These are phyloP conservation scores for Pleurotus giganteus DNA, from an alignment of 768 basidiomycete species.

Conservation along the genomic window DNA sequence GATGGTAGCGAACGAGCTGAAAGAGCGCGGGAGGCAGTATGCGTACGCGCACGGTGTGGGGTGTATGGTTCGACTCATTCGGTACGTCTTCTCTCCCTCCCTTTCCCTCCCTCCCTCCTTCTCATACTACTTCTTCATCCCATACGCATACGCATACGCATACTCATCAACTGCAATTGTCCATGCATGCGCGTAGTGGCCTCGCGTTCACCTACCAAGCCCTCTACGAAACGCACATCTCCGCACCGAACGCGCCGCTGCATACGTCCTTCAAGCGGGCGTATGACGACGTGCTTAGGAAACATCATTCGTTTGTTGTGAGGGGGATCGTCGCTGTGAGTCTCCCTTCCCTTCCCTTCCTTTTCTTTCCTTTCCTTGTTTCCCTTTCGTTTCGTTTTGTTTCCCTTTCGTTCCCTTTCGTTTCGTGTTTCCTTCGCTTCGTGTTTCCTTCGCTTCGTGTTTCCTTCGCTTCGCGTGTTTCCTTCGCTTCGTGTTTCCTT, in stretches of 20 bases:
- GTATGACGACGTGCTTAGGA: slow-evolving; percentile 65
- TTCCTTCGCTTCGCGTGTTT: too few species aligned
- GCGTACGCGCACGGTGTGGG: slow-evolving; percentile 41
- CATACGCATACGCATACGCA: too few species aligned
- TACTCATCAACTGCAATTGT: too few species aligned
- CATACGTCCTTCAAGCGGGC: slow-evolving; percentile 69
- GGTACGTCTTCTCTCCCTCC: slow-evolving; percentile 38
- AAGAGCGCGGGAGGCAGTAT: slow-evolving; percentile 31
- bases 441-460: too few species aligned
- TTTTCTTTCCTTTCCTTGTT: not conserved
- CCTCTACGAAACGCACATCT: slow-evolving; percentile 60
- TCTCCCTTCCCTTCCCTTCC: slow-evolving; percentile 9
- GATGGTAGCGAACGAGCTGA: slow-evolving; percentile 52
- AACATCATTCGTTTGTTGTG: slow-evolving; percentile 67
- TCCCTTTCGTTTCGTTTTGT: not conserved
- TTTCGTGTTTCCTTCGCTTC: not conserved
- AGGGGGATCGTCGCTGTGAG: slow-evolving; percentile 63
- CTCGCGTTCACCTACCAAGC: slow-evolving; percentile 67
- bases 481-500: too few species aligned
- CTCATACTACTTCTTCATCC: slow-evolving; percentile 1
- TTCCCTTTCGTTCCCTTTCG: not conserved
- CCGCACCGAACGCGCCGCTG: slow-evolving; percentile 45
- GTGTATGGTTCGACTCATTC: slow-evolving; percentile 63
- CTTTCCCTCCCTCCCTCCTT: slow-evolving; percentile 1
- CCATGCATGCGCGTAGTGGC: slow-evolving; percentile 39